Base-by-base conservation (phyloP, 2,329 filamentous ascomycete species). In the Penicillium sp. region DNA sequence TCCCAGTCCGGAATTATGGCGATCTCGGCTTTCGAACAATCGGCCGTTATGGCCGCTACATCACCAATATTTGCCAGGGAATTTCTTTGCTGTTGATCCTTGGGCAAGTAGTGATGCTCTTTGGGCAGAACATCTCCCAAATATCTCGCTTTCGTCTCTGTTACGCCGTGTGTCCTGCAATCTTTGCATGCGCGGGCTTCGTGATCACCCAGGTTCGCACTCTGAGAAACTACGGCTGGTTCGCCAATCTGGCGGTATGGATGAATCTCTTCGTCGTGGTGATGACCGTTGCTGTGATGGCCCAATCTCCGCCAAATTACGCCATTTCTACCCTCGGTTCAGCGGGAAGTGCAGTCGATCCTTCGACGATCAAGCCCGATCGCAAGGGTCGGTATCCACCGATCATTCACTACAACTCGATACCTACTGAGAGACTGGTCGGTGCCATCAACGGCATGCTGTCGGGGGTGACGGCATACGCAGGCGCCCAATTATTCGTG, bases 401-500 rank as follows among this genome's bases (percentile, higher is more conserved):
- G 0, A 58, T 67, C 27, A 64, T 69, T 18, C 70, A 71, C 39
- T 74, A 73, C 4, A 68, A 64, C 29, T 66, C 73, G 26, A 61
- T 67, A 4, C 69, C 73, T 2, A 69, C 73, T 9, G 66, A 71
- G 3, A 69, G 69, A 1, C 63, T 67, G 9, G 68, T 71, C 11
- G 74, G 68, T 27, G 71, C 72, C 4, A 63, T 80, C 46, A 76
- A 75, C 48, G 76, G 76, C n/a, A 64, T 78, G 35, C 75, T 77
- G 59, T 74, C 78, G 40, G 76, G 72, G 8, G 78, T 82, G 4
- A 79, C 76, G 45, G 74, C 78, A 0, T 83, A 82, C 52, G 78
- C 78, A n/a, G 80, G 80, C 3, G 76, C 76, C 3, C 75, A 78
- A 61, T 65, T 83, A 6, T 83, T 82, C 59, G 72, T 74, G 28